Base-by-base conservation (phyloP, 371 early-diverging fungal genomes). In the Actinomortierella ambigua region DNA sequence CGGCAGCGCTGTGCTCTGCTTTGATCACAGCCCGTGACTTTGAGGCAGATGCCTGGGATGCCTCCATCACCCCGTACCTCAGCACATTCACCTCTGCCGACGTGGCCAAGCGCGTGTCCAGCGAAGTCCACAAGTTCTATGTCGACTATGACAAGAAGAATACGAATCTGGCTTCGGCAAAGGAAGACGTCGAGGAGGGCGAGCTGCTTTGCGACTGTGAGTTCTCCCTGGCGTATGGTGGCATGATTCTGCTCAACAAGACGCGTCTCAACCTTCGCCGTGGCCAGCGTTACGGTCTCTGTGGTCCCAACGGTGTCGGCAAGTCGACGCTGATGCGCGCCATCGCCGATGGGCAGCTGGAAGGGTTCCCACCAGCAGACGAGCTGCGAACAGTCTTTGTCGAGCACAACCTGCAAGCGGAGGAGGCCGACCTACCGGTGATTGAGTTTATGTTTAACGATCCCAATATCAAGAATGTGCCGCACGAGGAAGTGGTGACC, bases 281-380 rank as follows among this genome's bases (percentile, higher is more conserved):
- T 63, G 93, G 92, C 66, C 86, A 84, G 62, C 87, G 90, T 55
- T 93, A 93, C 70, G 93, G 91, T 75, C 83, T 93, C 26, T 90
- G 90, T 69, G 93, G 93, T 55, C 83, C 82, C 58, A 95, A 93
- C 81, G 95, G 94, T 59, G 85, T 90, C 63, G 95, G 95, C 53
- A 95, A 95, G 69, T 88, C 91, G 40, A 94, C 95, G 26, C 83
- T 95, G 23, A 88, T 95, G 89, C 86, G 91, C 53, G 87, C 93
- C 59, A 88, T 95, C 69, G 82, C 91, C 50, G 78, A 86, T 55
- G 89, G 88, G 48, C 85, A 90, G 68, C 82, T 90, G 18, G 91
- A 90, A 59, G 89, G 89, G 43, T 92, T 93, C 85, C 92, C 92
- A 58, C 82, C 85, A 61, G 80, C 81, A 47, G 89, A 88, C 44